phyloP scores from a whole-genome alignment of 2,329 filamentous ascomycete species.

The Phaeoacremonium minimum region DNA sequence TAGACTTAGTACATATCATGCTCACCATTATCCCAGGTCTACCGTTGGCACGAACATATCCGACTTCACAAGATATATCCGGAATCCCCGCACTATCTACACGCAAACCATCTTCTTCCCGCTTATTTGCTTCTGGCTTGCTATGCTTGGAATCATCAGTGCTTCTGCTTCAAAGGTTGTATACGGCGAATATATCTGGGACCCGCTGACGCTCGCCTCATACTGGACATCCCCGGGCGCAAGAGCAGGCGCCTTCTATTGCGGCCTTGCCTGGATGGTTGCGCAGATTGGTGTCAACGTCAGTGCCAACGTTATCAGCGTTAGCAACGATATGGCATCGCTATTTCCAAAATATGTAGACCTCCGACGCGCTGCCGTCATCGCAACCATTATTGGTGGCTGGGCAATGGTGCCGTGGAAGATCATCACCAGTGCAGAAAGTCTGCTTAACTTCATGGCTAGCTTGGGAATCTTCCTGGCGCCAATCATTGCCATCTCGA shows the following conservation, averaged over 20 bases:
- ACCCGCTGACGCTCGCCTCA: slow-evolving; percentile 19
- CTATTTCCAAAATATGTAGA: slow-evolving; percentile 49
- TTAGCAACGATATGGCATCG: slow-evolving; percentile 47
- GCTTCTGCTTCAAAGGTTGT: slow-evolving; percentile 27
- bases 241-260: slow-evolving; percentile 24
- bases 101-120: slow-evolving; percentile 11
- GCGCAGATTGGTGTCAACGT: slow-evolving; percentile 48
- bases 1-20: too few relatives aligned
- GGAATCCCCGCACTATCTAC: slow-evolving; percentile 10
- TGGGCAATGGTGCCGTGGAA: slow-evolving; percentile 3
- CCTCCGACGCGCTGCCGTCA: slow-evolving; percentile 39
- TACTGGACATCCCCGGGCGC: slow-evolving; percentile 17
- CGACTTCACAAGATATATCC: slow-evolving; percentile 15
- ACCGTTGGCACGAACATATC: slow-evolving; percentile 2
- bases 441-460: neutral
- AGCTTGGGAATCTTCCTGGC: slow-evolving; percentile 5
- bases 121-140: slow-evolving; percentile 20
- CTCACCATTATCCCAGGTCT: too few relatives aligned
- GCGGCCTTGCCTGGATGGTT: slow-evolving; percentile 23
- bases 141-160: slow-evolving; percentile 41
- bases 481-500: slow-evolving; percentile 7
- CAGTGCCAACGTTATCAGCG: slow-evolving; percentile 44
- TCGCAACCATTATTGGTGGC: slow-evolving; percentile 16
- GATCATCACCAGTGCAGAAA: neutral
- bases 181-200: slow-evolving; percentile 20